phyloP scores from a whole-genome alignment of 2,329 filamentous ascomycete genomes.

The Cladophialophora bantiana region DNA sequence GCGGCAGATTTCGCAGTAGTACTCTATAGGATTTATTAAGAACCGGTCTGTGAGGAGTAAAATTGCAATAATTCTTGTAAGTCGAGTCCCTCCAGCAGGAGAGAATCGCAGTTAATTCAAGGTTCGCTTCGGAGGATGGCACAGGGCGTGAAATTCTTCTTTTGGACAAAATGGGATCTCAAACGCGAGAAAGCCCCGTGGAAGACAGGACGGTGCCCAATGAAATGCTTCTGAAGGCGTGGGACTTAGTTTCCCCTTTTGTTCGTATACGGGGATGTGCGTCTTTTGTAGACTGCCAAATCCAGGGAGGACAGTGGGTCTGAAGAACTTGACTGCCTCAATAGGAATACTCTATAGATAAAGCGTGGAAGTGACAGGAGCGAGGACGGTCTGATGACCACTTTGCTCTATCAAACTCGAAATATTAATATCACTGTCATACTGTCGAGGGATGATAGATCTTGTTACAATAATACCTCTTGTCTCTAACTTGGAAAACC shows the following conservation, averaged over 20 bases:
- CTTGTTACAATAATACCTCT: not conserved
- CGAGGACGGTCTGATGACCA: constrained; percentile 10
- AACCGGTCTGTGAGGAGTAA: not conserved
- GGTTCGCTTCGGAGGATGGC: not conserved
- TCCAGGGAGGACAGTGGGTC: not conserved
- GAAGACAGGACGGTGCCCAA: not conserved
- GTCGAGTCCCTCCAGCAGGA: not conserved
- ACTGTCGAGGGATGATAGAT: not conserved
- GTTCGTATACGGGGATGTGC: not conserved
- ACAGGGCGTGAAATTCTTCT: not conserved
- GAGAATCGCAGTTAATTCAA: not conserved
- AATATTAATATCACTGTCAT: not conserved
- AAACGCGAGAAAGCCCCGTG: not conserved
- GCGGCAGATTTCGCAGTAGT: no score
- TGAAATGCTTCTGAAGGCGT: not conserved
- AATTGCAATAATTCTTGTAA: not conserved
- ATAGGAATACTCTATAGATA: not conserved
- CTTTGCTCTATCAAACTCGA: not conserved
- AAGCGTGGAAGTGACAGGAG: not conserved
- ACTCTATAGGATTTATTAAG: not conserved
- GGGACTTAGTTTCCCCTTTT: constrained; percentile 16
- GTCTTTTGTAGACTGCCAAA: not conserved
- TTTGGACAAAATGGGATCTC: not conserved
- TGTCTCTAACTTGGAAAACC: not conserved
- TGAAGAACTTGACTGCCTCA: not conserved